Evolutionary conservation across 148 eudicot species (phyloP).

Genomic region (Arctostaphylos glauca): DNA sequence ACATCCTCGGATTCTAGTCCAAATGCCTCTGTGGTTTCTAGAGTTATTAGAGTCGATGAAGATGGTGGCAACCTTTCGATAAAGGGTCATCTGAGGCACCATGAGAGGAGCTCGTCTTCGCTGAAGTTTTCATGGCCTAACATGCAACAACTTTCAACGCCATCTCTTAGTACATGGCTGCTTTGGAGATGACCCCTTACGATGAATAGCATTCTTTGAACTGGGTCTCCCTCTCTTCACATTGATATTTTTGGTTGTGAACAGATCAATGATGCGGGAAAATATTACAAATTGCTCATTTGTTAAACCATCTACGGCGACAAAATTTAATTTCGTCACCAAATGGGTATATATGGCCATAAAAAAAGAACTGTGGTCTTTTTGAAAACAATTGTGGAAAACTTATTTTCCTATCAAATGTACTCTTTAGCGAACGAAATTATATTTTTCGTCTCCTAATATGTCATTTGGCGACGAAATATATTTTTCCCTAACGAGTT

Average conservation of each 20-base stretch:
- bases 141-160: conserved; percentile 81
- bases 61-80: conserved; percentile 81
- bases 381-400: no score
- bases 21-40: conserved; percentile 92
- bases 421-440: no score
- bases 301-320: no score
- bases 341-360: no score
- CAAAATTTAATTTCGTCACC: no score
- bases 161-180: conserved; percentile 76
- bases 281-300: not conserved
- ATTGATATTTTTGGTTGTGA: not conserved
- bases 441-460: no score
- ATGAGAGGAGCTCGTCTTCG: conserved; percentile 89
- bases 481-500: no score
- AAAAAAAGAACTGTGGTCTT: no score
- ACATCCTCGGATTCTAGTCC: conserved; percentile 82
- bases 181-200: conserved; percentile 91
- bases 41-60: conserved; percentile 65
- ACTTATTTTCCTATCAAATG: no score
- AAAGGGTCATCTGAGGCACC: conserved; percentile 83
- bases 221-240: conserved; percentile 85
- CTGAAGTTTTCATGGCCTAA: conserved; percentile 90
- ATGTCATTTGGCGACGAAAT: no score
- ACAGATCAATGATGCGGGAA: not conserved
- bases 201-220: conserved; percentile 80